Evolutionary conservation across 768 basidiomycete genomes (phyloP).

Genomic region (Glaciozyma martinii): DNA sequence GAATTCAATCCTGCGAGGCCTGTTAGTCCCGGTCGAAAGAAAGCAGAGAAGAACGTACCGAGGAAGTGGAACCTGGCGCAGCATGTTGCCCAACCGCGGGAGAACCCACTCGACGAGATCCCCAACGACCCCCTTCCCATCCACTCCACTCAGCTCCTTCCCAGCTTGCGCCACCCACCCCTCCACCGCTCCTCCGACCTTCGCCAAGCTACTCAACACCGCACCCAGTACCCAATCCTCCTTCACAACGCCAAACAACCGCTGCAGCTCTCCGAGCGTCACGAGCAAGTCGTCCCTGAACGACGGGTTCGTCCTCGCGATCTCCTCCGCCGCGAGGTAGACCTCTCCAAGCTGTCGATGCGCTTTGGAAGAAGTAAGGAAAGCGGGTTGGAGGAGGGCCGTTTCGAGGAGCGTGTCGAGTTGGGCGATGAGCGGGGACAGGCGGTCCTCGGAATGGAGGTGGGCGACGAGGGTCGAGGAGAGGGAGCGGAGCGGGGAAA

Average conservation of each 20-base stretch:
- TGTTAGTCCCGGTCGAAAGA: not conserved
- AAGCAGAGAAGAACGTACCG: not conserved
- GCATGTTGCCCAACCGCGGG: constrained; percentile 14
- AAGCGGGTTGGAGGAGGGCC: constrained; percentile 7
- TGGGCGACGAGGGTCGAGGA: not conserved
- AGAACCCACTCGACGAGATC: constrained; percentile 28
- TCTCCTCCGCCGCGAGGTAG: not conserved
- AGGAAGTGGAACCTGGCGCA: constrained; percentile 15
- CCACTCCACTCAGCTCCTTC: not conserved
- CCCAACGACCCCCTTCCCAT: constrained; percentile 4
- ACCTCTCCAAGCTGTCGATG: not conserved
- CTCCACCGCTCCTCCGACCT: not conserved
- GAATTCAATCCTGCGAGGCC: constrained; percentile 11
- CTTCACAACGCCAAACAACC: not conserved
- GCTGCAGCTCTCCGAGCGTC: not conserved
- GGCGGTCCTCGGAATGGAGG: not conserved
- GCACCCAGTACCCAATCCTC: constrained; percentile 1
- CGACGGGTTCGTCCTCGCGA: not conserved
- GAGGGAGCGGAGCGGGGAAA: not conserved
- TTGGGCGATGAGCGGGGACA: not conserved
- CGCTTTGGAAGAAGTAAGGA: not conserved
- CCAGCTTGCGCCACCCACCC: constrained; percentile 2
- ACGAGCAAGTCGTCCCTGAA: not conserved
- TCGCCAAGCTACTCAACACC: not conserved
- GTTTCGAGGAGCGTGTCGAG: constrained; percentile 4